Conservation (phyloP, 805 yeast genomes). For the Ogataea wickerhamii region DNA sequence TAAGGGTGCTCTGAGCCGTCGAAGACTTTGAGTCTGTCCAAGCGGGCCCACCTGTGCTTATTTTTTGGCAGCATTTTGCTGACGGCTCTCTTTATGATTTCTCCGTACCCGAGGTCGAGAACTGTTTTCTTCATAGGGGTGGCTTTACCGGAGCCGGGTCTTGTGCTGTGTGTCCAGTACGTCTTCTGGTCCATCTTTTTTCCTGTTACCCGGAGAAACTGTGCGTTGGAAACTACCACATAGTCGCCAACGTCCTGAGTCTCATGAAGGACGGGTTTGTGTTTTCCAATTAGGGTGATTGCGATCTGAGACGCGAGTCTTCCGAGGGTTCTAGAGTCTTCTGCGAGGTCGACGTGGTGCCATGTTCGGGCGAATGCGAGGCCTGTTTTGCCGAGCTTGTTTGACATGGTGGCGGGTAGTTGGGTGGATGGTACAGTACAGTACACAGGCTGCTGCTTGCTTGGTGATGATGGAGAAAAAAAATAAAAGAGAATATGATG, state of each 20-base stretch:
- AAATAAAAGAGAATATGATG: too few species aligned
- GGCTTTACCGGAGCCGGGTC: conserved; percentile 86
- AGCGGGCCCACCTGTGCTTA: conserved; percentile 68
- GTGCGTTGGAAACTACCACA: conserved; percentile 93
- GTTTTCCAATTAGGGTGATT: conserved; percentile 88
- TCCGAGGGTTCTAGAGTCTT: conserved; percentile 83
- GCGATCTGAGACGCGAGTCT: conserved; percentile 90
- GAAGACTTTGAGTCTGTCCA: conserved; percentile 79
- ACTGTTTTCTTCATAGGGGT: conserved; percentile 76
- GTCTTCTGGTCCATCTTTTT: conserved; percentile 74
- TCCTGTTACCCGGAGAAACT: conserved; percentile 78
- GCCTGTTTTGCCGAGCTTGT: conserved; percentile 42
- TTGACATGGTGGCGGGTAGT: conserved; percentile 37
- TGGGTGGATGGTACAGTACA: background rate
- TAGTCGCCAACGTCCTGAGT: conserved; percentile 91
- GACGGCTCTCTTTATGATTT: conserved; percentile 80
- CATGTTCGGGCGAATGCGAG: conserved; percentile 70
- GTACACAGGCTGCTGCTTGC: too few species aligned
- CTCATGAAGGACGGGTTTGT: conserved; percentile 83
- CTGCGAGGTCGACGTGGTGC: conserved; percentile 93
- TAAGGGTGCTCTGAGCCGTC: conserved; percentile 91
- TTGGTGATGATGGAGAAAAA: too few species aligned
- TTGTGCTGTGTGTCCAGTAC: conserved; percentile 84
- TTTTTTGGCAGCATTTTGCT: conserved; percentile 96
- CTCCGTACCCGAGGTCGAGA: conserved; percentile 82